Percentiles rank a stretch among this genome's conserved stretches.
Conservation (phyloP, 2,329 filamentous ascomycete species). For the Aotearoamyces nothofagi region DNA sequence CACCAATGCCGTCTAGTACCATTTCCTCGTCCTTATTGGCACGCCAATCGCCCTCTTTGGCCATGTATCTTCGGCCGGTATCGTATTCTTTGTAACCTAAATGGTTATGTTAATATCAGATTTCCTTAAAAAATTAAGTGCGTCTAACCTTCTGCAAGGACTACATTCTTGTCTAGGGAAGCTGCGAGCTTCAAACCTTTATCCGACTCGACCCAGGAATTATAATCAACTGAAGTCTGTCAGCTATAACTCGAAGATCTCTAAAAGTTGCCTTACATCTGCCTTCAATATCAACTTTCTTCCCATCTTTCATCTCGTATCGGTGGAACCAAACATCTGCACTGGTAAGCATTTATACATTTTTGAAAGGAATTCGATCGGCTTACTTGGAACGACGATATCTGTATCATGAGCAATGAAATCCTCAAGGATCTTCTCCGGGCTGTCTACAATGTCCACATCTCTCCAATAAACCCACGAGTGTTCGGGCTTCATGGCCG, state of each 20-base stretch:
- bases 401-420: constrained; percentile 90
- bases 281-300: constrained; percentile 78
- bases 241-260: too few species aligned
- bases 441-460: constrained; percentile 88
- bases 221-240: constrained; percentile 86
- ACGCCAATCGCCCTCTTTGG: constrained; percentile 79
- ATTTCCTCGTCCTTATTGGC: constrained; percentile 87
- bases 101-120: constrained; percentile 7
- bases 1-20: constrained; percentile 86
- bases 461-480: constrained; percentile 99
- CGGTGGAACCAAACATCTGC: constrained; percentile 95
- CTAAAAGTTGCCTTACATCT: constrained; percentile 71
- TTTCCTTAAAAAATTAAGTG: too few species aligned
- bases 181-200: constrained; percentile 63
- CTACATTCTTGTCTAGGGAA: constrained; percentile 59
- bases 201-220: constrained; percentile 93
- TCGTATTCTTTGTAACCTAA: constrained; percentile 83
- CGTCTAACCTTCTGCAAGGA: constrained; percentile 68
- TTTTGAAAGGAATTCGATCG: too few species aligned
- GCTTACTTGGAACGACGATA: constrained; percentile 84
- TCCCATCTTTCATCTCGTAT: constrained; percentile 40
- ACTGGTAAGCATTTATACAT: too few species aligned
- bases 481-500: constrained; percentile 81
- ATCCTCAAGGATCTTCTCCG: constrained; percentile 77
- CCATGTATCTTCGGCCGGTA: constrained; percentile 83